These are phyloP conservation scores for Hibiscus syriacus DNA, from an alignment of 345 rosid species.

Conservation along the genomic window DNA sequence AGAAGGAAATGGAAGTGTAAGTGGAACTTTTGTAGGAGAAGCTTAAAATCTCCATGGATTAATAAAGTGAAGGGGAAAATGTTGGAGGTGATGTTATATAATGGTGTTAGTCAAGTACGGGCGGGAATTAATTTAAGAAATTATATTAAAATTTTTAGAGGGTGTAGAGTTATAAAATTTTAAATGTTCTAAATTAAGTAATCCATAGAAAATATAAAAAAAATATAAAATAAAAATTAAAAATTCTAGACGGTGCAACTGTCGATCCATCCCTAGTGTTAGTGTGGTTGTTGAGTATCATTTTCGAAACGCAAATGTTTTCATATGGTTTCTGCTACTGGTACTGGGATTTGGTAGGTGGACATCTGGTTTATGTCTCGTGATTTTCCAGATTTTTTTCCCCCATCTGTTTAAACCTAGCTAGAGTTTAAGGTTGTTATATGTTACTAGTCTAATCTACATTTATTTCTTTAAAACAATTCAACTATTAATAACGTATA, in stretches of 20 bases:
- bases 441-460: not conserved
- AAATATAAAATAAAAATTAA: too few species aligned
- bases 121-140: too few species aligned
- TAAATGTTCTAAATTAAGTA: too few species aligned
- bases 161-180: too few species aligned
- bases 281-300: conserved; percentile 19
- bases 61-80: not conserved
- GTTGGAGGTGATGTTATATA: not conserved
- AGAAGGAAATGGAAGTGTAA: not conserved
- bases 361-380: not conserved
- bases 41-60: conserved; percentile 4
- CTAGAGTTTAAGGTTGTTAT: not conserved
- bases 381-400: not conserved
- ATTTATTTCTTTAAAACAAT: not conserved
- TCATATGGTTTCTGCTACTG: conserved; percentile 2
- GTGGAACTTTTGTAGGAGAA: not conserved
- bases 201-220: too few species aligned
- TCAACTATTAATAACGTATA: too few species aligned
- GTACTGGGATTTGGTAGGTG: conserved; percentile 1
- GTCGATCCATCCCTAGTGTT: too few species aligned
- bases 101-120: too few species aligned
- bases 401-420: not conserved
- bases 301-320: not conserved
- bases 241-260: too few species aligned
- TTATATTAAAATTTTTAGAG: too few species aligned